A percentile compares a stretch with the other conserved stretches of the same genome.
phyloP scores from a whole-genome alignment of 257 asterid species.

The Solanum chiquidenum region DNA sequence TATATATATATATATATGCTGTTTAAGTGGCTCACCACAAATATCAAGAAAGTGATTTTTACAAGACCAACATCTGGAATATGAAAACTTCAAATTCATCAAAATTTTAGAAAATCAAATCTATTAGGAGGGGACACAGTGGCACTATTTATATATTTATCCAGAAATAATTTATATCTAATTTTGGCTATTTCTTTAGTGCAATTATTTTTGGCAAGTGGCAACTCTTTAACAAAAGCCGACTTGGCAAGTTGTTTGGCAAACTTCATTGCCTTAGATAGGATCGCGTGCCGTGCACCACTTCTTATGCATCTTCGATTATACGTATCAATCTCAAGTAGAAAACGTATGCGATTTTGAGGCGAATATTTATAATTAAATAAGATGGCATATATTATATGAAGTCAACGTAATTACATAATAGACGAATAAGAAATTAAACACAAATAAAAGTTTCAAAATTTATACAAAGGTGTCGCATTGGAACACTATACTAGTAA shows the following conservation, averaged over 20 bases:
- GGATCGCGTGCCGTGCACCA: neutral
- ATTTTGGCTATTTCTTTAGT: neutral
- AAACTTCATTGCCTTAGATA: neutral
- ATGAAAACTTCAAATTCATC: neutral
- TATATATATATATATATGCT: neutral
- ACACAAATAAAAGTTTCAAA: neutral
- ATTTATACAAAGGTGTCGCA: neutral
- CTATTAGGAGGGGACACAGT: neutral
- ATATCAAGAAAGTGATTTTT: neutral
- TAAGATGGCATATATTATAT: neutral
- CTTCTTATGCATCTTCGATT: neutral
- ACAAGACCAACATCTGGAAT: neutral
- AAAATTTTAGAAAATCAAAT: neutral
- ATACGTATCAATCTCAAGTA: neutral
- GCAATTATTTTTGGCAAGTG: neutral
- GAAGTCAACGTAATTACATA: neutral
- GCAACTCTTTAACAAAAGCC: neutral
- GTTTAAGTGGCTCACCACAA: neutral
- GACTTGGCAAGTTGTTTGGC: neutral
- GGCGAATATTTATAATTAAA: neutral
- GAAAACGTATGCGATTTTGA: fast-evolving
- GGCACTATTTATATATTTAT: neutral
- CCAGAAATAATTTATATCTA: neutral
- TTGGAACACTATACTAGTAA: no score
- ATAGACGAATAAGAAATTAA: neutral